A percentile compares a stretch with the other conserved stretches of the same genome.
phyloP scores from a whole-genome alignment of 495 filamentous ascomycete species.

The Chaetomium fimeti region DNA sequence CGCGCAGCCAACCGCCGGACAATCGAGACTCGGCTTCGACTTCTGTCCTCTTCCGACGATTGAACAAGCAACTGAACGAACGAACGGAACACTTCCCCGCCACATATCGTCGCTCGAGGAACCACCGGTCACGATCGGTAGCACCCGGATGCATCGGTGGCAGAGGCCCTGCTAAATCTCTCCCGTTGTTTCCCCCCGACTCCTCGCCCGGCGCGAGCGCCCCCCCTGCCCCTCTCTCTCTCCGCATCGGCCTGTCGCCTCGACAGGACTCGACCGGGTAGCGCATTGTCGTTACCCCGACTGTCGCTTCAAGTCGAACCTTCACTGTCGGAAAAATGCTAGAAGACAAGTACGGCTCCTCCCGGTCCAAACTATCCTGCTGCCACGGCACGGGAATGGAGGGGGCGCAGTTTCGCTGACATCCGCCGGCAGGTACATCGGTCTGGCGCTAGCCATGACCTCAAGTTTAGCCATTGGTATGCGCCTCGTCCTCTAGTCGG shows the following conservation, averaged over 20 bases:
- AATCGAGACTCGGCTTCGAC: not conserved
- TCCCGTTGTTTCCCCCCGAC: constrained; percentile 17
- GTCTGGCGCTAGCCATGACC: constrained; percentile 80
- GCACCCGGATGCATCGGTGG: constrained; percentile 19
- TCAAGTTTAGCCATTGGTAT: constrained; percentile 93
- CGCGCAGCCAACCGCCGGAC: constrained; percentile 1
- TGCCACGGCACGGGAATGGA: constrained; percentile 3
- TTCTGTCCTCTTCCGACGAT: constrained; percentile 18
- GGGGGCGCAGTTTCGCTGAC: constrained; percentile 23
- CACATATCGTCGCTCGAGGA: not conserved
- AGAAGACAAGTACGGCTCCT: constrained; percentile 75
- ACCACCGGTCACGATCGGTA: not conserved
- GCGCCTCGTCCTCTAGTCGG: constrained; percentile 32
- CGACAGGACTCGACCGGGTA: constrained; percentile 22
- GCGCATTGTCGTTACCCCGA: constrained; percentile 35
- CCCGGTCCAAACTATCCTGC: not conserved
- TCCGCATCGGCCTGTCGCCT: constrained; percentile 8
- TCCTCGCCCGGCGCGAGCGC: constrained; percentile 46
- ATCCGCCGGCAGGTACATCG: constrained; percentile 69
- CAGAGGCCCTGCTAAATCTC: constrained; percentile 10
- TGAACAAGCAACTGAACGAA: not conserved
- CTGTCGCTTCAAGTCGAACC: constrained; percentile 34
- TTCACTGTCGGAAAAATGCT: constrained; percentile 59
- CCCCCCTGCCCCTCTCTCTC: constrained; percentile 20
- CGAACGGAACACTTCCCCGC: not conserved